Evolutionary conservation across 441 rosid genomes (phyloP), one percentile per base, ranked within the genome.

Genomic region (Mallotus japonicus): DNA sequence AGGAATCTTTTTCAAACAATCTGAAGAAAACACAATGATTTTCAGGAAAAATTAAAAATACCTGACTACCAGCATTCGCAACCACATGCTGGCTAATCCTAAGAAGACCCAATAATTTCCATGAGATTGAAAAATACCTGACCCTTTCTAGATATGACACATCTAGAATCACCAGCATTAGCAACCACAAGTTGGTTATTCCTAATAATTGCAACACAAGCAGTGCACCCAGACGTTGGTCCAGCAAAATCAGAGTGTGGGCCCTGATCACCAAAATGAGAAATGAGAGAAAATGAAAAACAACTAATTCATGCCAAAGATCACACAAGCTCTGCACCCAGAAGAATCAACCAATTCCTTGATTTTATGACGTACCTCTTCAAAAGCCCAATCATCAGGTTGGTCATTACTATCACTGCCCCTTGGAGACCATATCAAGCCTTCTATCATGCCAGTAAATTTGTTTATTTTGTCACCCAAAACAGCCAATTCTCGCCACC

Each of bases 111-210:
- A 54, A 72, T 8, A 19, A n/a, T 22, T 73, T 24, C 67, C 53
- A 7, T 20, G 40, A 28, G 46, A 37, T 3, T 13, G 70, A 77
- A 73, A 71, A 72, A 67, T 89, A 95, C 99, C 97, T 92, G 97
- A 47, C 97, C 97, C 81, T 89, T 94, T 81, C 97, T 81, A 22
- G 94, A 92, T 84, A 94, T 83, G 75, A 94, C 97, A 70, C 97
- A 94, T 65, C 99, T 90, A 69, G 99, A 94, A 86, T 94, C 99
- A 56, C 97, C 99, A 47, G 97, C 99, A 86, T 94, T 94, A 17
- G 93, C 95, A 68, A 90, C 92, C 72, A 87, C 17, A 20, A 94
- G 89, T 77, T 89, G 94, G 75, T 84, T 86, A 72, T 88, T 81
- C 82, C 87, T 78, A 50, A 94, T 80, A 65, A 90, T 76, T n/a